Percentiles rank a stretch among this genome's conserved stretches.
phyloP scores from a whole-genome alignment of 1,139 yeast genomes.

The Suhomyces taliae region DNA sequence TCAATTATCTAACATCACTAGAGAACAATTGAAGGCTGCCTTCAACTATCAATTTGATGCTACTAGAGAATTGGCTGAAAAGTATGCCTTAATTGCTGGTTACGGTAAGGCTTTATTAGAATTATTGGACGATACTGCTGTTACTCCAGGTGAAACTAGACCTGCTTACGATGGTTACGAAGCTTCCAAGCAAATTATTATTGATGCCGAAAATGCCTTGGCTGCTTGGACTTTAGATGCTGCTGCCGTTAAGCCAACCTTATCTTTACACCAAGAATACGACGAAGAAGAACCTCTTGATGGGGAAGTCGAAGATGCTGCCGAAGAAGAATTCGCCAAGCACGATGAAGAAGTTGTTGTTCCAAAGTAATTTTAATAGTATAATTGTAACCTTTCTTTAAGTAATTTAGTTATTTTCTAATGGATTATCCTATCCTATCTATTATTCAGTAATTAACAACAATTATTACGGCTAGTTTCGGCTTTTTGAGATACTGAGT shows the following conservation, averaged over 20 bases:
- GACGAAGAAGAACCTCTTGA: conserved; percentile 63
- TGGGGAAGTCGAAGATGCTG: conserved; percentile 51
- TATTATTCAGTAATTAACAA: no score
- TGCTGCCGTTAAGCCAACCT: conserved; percentile 92
- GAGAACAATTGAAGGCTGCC: conserved; percentile 97
- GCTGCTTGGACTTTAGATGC: conserved; percentile 96
- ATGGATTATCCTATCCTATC: background rate
- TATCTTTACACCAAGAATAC: conserved; percentile 80
- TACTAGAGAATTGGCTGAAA: conserved; percentile 93
- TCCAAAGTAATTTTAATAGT: conserved; percentile 6
- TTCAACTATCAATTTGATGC: conserved; percentile 97
- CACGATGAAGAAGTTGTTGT: conserved; percentile 32
- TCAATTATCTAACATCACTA: conserved; percentile 94
- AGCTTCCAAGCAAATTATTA: conserved; percentile 95
- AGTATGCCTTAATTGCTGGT: conserved; percentile 94
- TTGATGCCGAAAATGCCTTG: conserved; percentile 94
- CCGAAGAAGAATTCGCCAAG: conserved; percentile 42
- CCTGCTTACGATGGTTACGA: conserved; percentile 98
- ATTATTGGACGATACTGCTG: conserved; percentile 93
- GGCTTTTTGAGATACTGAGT: background rate
- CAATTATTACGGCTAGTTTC: background rate
- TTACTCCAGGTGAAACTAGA: conserved; percentile 99
- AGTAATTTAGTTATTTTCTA: background rate
- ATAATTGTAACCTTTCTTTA: background rate
- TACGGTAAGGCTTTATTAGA: conserved; percentile 97